phyloP scores from a whole-genome alignment of 805 yeast species.

The Monosporozyma siamensis region DNA sequence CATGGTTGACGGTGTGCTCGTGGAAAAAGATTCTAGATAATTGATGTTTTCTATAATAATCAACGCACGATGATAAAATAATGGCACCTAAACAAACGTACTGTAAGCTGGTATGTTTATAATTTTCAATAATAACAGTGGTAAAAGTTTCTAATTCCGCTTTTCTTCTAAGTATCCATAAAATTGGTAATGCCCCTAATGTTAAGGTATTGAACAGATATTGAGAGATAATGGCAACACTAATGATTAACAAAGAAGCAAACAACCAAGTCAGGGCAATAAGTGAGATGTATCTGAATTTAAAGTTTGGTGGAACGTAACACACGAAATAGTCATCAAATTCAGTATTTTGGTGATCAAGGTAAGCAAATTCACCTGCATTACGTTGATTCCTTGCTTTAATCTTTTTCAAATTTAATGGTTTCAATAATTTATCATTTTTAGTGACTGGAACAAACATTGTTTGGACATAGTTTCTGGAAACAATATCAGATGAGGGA shows the following conservation, averaged over 20 bases:
- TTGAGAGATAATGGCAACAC: conserved; percentile 15
- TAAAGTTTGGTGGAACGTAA: conserved; percentile 77
- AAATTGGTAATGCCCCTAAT: conserved; percentile 7
- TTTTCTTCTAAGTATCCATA: conserved; percentile 1
- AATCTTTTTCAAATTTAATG: conserved; percentile 22
- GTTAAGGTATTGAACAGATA: conserved; percentile 11
- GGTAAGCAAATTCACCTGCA: conserved; percentile 36
- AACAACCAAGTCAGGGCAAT: conserved; percentile 38
- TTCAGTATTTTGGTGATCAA: conserved; percentile 35
- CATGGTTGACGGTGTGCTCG: conserved; percentile 15
- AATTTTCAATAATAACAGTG: conserved; percentile 1
- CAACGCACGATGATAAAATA: conserved; percentile 10
- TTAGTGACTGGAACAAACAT: conserved; percentile 78
- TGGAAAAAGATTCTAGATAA: conserved; percentile 11
- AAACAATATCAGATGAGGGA: conserved; percentile 72
- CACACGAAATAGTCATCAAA: conserved; percentile 56
- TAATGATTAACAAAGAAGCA: conserved; percentile 30
- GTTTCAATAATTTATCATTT: conserved; percentile 53
- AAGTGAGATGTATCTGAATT: conserved; percentile 40
- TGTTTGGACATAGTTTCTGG: conserved; percentile 51
- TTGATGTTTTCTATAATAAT: conserved; percentile 12
- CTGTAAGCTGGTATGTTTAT: conserved; percentile 13
- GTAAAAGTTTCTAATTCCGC: neutral
- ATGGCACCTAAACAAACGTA: conserved; percentile 16
- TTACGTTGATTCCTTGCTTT: conserved; percentile 30